These are phyloP conservation scores for Cupressus sempervirens DNA, from an alignment of 75 land plant species.

Conservation along the genomic window DNA sequence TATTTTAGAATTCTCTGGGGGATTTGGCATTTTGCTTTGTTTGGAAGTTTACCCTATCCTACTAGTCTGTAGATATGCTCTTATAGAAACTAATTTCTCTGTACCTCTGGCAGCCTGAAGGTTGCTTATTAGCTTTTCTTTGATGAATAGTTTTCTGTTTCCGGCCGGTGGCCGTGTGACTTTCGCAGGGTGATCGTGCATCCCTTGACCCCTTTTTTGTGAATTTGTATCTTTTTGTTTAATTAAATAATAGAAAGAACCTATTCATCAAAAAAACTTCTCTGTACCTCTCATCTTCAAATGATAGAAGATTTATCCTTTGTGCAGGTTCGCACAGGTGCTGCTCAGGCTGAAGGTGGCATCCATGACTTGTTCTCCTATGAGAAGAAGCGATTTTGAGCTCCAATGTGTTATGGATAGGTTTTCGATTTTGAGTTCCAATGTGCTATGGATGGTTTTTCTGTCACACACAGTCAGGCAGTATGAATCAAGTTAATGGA, in stretches of 20 bases:
- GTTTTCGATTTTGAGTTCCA: too few relatives aligned
- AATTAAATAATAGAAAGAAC: too few relatives aligned
- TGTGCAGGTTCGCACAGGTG: constrained; percentile 80
- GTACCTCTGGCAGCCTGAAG: too few relatives aligned
- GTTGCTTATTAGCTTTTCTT: too few relatives aligned
- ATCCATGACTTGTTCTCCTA: constrained; percentile 79
- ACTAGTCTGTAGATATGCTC: background rate
- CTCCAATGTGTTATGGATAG: background rate
- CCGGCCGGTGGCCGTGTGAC: too few relatives aligned
- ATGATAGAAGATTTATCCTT: too few relatives aligned
- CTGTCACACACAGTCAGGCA: background rate
- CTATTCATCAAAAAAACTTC: too few relatives aligned
- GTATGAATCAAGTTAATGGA: background rate
- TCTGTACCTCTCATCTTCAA: background rate
- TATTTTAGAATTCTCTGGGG: background rate
- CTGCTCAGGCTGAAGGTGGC: constrained; percentile 96
- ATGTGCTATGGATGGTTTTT: too few relatives aligned
- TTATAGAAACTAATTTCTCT: constrained; percentile 6
- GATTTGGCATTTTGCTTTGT: background rate
- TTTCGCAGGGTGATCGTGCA: too few relatives aligned
- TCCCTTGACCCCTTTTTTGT: too few relatives aligned
- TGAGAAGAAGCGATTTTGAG: constrained; percentile 81
- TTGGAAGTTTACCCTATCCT: background rate
- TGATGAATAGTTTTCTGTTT: too few relatives aligned
- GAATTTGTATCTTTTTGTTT: too few relatives aligned